A percentile compares a stretch with the other conserved stretches of the same genome.
Conservation (phyloP, 1,139 yeast genomes). For the Kurtzmaniella quercitrusa region DNA sequence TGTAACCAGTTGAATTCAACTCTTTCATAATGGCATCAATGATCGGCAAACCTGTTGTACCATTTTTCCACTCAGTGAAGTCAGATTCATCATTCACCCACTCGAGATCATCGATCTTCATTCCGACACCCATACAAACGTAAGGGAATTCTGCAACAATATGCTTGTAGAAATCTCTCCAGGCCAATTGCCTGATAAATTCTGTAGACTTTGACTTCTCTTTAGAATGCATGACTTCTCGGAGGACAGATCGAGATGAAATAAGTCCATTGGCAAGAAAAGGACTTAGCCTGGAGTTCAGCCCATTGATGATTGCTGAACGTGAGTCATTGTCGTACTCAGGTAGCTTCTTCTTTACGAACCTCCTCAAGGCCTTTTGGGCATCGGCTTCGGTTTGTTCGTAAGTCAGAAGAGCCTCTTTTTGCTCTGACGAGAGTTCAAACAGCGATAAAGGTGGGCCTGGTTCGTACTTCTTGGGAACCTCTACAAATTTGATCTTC, state of each 20-base stretch:
- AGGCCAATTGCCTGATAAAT: constrained; percentile 51
- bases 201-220: constrained; percentile 28
- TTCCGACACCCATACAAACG: constrained; percentile 47
- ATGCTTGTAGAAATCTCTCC: constrained; percentile 56
- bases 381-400: constrained; percentile 35
- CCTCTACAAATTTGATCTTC: background rate
- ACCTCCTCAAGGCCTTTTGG: constrained; percentile 25
- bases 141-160: constrained; percentile 47
- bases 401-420: constrained; percentile 10
- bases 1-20: constrained; percentile 44
- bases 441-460: background rate
- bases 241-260: constrained; percentile 36
- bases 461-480: background rate
- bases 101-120: constrained; percentile 35
- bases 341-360: constrained; percentile 13
- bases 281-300: constrained; percentile 39
- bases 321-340: constrained; percentile 6
- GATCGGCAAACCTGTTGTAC: constrained; percentile 51
- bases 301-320: constrained; percentile 19
- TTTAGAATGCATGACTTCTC: constrained; percentile 16
- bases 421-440: background rate
- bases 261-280: constrained; percentile 46
- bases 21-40: constrained; percentile 58
- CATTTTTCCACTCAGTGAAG: constrained; percentile 47
- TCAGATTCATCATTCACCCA: constrained; percentile 40